phyloP scores from a whole-genome alignment of 2,329 filamentous ascomycete species.

The Cladophialophora exuberans region DNA sequence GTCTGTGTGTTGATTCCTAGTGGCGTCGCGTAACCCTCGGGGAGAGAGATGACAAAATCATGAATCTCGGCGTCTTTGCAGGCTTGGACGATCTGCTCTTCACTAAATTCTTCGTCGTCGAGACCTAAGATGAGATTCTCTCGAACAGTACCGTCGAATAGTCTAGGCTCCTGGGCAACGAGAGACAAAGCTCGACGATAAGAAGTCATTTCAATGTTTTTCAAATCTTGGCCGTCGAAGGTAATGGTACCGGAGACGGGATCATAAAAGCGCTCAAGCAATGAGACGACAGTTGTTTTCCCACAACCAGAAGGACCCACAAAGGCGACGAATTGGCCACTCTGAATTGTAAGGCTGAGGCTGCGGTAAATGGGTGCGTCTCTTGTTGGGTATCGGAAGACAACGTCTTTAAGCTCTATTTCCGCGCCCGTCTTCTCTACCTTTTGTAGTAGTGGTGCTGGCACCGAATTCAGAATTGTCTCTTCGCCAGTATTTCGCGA shows the following conservation, averaged over 20 bases:
- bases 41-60: constrained; percentile 57
- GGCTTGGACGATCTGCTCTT: constrained; percentile 50
- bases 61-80: constrained; percentile 57
- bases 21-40: constrained; percentile 54
- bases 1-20: constrained; percentile 53
- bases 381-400: constrained; percentile 43
- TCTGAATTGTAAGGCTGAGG: constrained; percentile 40
- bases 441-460: neutral
- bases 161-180: constrained; percentile 48
- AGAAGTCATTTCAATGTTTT: constrained; percentile 33
- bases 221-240: constrained; percentile 40
- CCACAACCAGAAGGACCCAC: constrained; percentile 54
- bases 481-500: constrained; percentile 28
- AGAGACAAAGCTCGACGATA: constrained; percentile 42
- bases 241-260: constrained; percentile 44
- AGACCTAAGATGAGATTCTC: constrained; percentile 55
- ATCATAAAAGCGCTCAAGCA: constrained; percentile 54
- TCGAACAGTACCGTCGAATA: constrained; percentile 51
- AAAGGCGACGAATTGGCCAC: constrained; percentile 50
- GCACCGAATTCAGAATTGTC: constrained; percentile 61
- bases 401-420: constrained; percentile 40
- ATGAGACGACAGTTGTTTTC: constrained; percentile 50
- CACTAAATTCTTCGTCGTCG: constrained; percentile 36
- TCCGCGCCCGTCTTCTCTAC: constrained; percentile 33
- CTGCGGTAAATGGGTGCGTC: constrained; percentile 37